Base-by-base conservation (phyloP, 371 early-diverging fungal genomes). In the Mucor circinelloides region DNA sequence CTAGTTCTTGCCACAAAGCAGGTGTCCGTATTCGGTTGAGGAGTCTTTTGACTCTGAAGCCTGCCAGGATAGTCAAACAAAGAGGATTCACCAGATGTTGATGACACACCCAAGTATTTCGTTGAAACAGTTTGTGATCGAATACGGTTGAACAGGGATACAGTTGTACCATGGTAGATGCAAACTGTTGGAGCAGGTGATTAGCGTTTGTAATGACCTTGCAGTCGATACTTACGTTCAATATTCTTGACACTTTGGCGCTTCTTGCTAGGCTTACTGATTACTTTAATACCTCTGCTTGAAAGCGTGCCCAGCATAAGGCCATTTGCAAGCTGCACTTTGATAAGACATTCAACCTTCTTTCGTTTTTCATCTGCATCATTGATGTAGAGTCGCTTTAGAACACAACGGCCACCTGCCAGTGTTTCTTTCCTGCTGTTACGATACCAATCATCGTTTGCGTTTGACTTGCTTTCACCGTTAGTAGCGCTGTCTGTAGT, bases 91-190 rank as follows among this genome's bases (percentile, higher is more conserved):
- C 81, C 78, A 23, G 76, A 73, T 8, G 32, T 70, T 60, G 68
- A 40, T 8, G 85, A 86, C 1, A 89, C 92, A 12, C 93, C 93
- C 30, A 93, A 76, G 46, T 93, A 94, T 72, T 93, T 93, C 17
- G 94, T 94, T 2, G 94, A 93, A 6, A 94, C 93, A 1, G 94
- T 94, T 74, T 94, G 94, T 1, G 93, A 92, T n/a, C 94, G 27
- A 13, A 80, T 83, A 8, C 87, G 85, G 30, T 86, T 90, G n/a
- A 92, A 90, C 21, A 93, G 76, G 7, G 94, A 91, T 27, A 94
- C 86, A 6, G 90, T 90, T 3, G 92, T 87, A 6, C 94, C 94
- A 65, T 93, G 91, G 73, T 93, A 91, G 58, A 95, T 91, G 70
- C 92, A 91, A 40, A 93, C 66, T 66, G 48, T 34, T 25, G 31